Base-by-base conservation (phyloP, 352 stramenopile species). In the Peronospora farinosa region DNA sequence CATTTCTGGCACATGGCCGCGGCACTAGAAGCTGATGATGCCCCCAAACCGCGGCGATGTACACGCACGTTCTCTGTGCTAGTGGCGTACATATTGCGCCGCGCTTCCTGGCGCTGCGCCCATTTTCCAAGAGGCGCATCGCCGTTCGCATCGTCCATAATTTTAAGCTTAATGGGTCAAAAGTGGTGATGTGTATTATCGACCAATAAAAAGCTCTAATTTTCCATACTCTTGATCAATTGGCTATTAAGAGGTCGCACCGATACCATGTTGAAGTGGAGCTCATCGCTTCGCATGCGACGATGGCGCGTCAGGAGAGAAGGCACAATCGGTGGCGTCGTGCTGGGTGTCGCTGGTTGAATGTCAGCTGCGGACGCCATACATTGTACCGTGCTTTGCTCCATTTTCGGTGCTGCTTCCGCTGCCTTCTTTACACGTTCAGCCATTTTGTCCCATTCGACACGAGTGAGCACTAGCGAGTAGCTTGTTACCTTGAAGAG, bases 31-130 rank as follows among this genome's bases (percentile, higher is more conserved):
- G 51, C 36, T 17, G 40, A 31, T 1, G 49, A 46, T 38, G 42
- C 39, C 31, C 49, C 52, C 19, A 77, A 35, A 2, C 65, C 56
- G 16, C 76, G 76, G 0, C 76, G 72, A 13, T 82, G 63, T 25
- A 89, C 74, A 21, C 51, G 69, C 53, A 86, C 74, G 37, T 86
- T 54, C 32, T 89, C 78, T 11, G 78, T 89, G 53, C 78, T 89
- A n/a, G 72, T 87, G 41, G 81, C 74, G 54, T 89, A 89, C 78
- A 89, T 89, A 54, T 86, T 87, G 47, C 76, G 76, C 33, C 79
- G 78, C 25, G 78, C 78, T 52, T 89, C 78, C 60, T 87, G 78
- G 40, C 78, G 75, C 60, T 68, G 61, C 33, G 78, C 72, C 75
- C 78, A 86, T 43, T 69, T 75, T 51, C 73, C 77, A 37, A 80